Base-by-base conservation (phyloP, 352 stramenopile species). In the Pythium coloratum region DNA sequence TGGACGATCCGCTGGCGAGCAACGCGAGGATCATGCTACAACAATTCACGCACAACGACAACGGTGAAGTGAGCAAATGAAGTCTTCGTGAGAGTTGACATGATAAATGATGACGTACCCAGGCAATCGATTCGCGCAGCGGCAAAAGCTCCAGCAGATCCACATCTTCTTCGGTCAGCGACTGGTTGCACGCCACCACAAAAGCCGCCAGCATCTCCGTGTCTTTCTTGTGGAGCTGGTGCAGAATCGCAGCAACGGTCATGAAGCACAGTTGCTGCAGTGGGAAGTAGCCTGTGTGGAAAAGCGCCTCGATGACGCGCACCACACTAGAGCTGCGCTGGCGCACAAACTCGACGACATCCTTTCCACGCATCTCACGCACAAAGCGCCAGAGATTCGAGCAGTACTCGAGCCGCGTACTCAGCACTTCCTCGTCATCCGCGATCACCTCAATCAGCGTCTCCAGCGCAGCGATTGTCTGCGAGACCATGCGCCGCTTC, bases 251-350 rank as follows among this genome's bases (percentile, higher is more conserved):
- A 2, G 73, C 68, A 3, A 87, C 55, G 1, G 68, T 69, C 79
- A 88, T 85, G 58, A 86, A 85, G 56, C 71, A 90, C 12, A 86
- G 63, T 44, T 86, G 78, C 68, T 90, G 82, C 5, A 90, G 59
- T n/a, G 82, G 82, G 20, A 90, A 83, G 50, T 90, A 89, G 6
- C 77, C 64, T 8, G 78, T 88, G 30, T 79, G 70, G 4, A 87
- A 59, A 51, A 88, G 47, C 16, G 78, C 75, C 33, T 83, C 65
- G 26, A 80, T 71, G 44, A 90, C 20, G 18, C 73, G 74, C 8
- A 72, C 65, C 20, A 76, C 56, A 26, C 56, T 67, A 5, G 70
- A 72, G 13, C 46, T 59, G 7, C 70, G 70, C 10, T 67, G 54
- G 20, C 47, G 63, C 18, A 86, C 69, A 44, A 87, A 61, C 18